These are phyloP conservation scores for Rhodofomes roseus DNA, from an alignment of 1,284 basidiomycete species.

Conservation along the genomic window DNA sequence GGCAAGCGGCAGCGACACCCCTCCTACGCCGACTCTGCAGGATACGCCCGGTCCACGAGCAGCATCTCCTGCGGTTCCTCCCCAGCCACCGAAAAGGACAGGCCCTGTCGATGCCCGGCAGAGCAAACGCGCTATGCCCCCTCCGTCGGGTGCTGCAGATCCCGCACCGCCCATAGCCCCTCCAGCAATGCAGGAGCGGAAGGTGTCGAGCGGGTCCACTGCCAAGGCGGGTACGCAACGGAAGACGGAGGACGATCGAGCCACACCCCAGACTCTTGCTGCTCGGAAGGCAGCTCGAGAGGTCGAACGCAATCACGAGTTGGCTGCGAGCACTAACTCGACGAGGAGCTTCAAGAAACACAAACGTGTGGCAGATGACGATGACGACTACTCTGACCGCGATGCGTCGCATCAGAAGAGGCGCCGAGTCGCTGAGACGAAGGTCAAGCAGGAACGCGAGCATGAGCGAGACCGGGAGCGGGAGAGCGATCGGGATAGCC, in stretches of 20 bases:
- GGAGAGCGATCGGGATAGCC: conserved; percentile 14
- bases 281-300: conserved; percentile 10
- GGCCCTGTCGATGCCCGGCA: conserved; percentile 21
- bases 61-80: conserved; percentile 12
- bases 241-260: conserved; percentile 16
- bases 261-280: neutral
- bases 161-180: conserved; percentile 23
- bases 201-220: conserved; percentile 12
- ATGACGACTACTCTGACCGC: neutral
- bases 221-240: conserved; percentile 13
- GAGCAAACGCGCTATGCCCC: conserved; percentile 14
- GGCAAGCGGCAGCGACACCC: conserved; percentile 8
- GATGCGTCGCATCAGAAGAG: conserved; percentile 2
- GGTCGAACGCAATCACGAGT: conserved; percentile 10
- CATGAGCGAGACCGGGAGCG: conserved; percentile 12
- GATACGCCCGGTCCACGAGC: conserved; percentile 9
- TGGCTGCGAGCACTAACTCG: conserved; percentile 5
- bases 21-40: conserved; percentile 14
- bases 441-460: conserved; percentile 16
- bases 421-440: conserved; percentile 7
- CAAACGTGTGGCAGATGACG: conserved; percentile 15
- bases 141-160: conserved; percentile 17
- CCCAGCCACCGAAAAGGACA: conserved; percentile 15
- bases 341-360: conserved; percentile 24
- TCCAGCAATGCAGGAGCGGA: conserved; percentile 21